phyloP scores from a whole-genome alignment of 129 eudicot genomes.

The Saussurea involucrata region DNA sequence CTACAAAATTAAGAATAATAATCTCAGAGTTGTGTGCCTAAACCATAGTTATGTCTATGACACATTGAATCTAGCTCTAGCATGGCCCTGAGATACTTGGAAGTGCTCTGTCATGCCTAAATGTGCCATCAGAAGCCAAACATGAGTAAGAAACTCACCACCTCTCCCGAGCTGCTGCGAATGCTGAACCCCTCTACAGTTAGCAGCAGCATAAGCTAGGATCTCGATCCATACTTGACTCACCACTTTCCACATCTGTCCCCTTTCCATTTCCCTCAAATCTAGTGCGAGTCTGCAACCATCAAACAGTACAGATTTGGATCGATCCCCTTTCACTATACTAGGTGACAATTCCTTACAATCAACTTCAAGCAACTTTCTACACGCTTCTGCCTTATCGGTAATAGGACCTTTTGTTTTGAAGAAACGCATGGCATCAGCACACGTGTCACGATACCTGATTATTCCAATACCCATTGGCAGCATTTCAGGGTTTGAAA shows the following conservation, averaged over 20 bases:
- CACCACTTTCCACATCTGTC: slow-evolving; percentile 27
- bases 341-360: slow-evolving; percentile 25
- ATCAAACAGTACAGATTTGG: slow-evolving; percentile 44
- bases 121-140: neutral
- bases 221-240: neutral
- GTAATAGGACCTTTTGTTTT: neutral
- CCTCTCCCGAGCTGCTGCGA: neutral
- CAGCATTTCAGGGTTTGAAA: slow-evolving; percentile 38
- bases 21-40: too few relatives aligned
- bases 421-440: slow-evolving; percentile 39
- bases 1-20: neutral
- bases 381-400: slow-evolving; percentile 15
- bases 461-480: slow-evolving; percentile 46
- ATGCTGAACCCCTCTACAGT: neutral
- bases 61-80: neutral
- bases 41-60: neutral
- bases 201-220: neutral
- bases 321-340: slow-evolving; percentile 40
- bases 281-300: slow-evolving; percentile 27
- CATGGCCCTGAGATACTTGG: neutral
- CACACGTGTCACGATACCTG: slow-evolving; percentile 40
- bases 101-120: neutral
- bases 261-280: slow-evolving; percentile 6
- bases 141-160: neutral
- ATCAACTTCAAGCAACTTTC: slow-evolving; percentile 33